Evolutionary conservation across 1,139 yeast species (phyloP).

Genomic region (Suhomyces terraborum): DNA sequence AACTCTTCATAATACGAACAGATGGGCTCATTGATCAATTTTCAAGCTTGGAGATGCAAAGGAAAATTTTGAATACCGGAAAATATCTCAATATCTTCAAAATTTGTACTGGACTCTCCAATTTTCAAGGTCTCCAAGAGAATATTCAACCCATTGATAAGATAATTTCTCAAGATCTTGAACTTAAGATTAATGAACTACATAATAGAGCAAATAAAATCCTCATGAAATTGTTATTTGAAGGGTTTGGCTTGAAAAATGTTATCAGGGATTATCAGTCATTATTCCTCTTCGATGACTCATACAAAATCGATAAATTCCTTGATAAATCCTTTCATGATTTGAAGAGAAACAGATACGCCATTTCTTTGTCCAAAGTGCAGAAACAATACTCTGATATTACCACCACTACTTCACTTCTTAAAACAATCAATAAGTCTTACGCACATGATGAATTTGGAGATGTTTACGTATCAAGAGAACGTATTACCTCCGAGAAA

Average conservation of each 20-base stretch:
- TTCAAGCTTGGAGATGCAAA: conserved; percentile 53
- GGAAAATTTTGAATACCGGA: conserved; percentile 77
- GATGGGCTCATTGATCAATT: conserved; percentile 79
- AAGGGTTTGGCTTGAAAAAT: conserved; percentile 57
- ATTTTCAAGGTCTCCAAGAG: conserved; percentile 35
- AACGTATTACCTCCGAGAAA: neutral
- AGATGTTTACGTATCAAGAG: neutral
- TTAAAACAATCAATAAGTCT: neutral
- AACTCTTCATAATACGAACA: conserved; percentile 69
- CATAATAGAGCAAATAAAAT: conserved; percentile 69
- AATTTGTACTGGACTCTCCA: conserved; percentile 52
- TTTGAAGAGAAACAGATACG: conserved; percentile 35
- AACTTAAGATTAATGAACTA: conserved; percentile 60
- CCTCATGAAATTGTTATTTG: conserved; percentile 57
- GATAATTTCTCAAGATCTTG: conserved; percentile 61
- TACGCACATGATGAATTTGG: conserved; percentile 1
- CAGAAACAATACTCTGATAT: conserved; percentile 27
- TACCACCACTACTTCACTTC: neutral
- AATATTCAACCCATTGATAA: conserved; percentile 32
- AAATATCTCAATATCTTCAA: conserved; percentile 76
- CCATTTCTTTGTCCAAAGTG: conserved; percentile 35
- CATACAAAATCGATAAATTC: conserved; percentile 54
- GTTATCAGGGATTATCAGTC: conserved; percentile 53
- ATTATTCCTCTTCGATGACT: conserved; percentile 51
- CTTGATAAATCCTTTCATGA: conserved; percentile 37